phyloP scores from a whole-genome alignment of 352 stramenopile genomes.

The Phytophthora aleatoria region DNA sequence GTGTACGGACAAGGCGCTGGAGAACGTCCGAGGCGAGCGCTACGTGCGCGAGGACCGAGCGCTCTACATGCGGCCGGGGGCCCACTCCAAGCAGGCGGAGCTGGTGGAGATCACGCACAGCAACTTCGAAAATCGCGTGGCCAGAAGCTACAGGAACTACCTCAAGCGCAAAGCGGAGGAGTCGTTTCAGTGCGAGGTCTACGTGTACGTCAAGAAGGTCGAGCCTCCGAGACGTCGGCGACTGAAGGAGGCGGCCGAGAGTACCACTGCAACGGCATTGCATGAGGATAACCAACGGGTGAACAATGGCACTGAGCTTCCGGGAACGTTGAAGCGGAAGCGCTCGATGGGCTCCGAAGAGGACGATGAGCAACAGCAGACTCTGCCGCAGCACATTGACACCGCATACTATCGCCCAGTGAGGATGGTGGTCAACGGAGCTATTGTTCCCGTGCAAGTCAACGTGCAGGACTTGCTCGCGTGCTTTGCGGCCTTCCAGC shows the following conservation, averaged over 20 bases:
- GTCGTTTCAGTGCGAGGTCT: conserved; percentile 74
- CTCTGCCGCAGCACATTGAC: conserved; percentile 21
- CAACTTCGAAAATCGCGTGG: conserved; percentile 77
- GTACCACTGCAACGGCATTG: not conserved
- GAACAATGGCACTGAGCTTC: conserved; percentile 8
- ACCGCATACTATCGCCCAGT: conserved; percentile 59
- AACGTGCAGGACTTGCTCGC: conserved; percentile 71
- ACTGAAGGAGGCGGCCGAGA: conserved; percentile 14
- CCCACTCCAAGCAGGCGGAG: conserved; percentile 84
- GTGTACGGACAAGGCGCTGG: conserved; percentile 58
- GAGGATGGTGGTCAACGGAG: conserved; percentile 76
- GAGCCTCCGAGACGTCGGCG: conserved; percentile 23
- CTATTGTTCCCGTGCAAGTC: conserved; percentile 68
- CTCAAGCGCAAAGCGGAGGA: conserved; percentile 67
- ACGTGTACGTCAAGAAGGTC: conserved; percentile 78
- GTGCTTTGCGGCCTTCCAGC: conserved; percentile 40
- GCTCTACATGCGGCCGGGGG: conserved; percentile 79
- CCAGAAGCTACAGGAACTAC: conserved; percentile 78
- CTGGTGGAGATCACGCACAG: conserved; percentile 63
- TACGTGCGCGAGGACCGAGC: conserved; percentile 65
- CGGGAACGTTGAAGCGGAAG: conserved; percentile 29
- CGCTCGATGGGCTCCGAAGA: conserved; percentile 20
- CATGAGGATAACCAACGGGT: conserved; percentile 22
- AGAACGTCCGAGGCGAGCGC: conserved; percentile 41
- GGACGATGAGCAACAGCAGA: conserved; percentile 16